Evolutionary conservation across 768 basidiomycete genomes (phyloP).

Genomic region (Rhodotorula paludigena): DNA sequence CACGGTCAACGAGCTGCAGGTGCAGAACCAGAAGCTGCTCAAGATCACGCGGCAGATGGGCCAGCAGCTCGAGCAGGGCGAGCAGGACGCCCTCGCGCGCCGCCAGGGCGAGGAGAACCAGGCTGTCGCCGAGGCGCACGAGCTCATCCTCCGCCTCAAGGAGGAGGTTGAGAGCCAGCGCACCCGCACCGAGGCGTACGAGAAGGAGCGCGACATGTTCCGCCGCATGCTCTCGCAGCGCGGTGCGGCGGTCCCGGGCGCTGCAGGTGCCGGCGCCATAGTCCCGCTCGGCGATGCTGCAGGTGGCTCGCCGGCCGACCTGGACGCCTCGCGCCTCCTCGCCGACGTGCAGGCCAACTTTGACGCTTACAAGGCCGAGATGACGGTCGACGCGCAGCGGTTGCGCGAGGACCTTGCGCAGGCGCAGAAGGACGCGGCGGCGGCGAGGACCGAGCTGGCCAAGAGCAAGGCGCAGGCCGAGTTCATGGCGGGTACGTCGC

Average conservation of each 20-base stretch:
- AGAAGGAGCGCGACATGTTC: slow-evolving; percentile 82
- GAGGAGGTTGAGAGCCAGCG: slow-evolving; percentile 73
- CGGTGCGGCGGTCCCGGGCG: slow-evolving; percentile 50
- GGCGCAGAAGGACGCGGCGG: slow-evolving; percentile 65
- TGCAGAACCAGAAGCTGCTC: slow-evolving; percentile 84
- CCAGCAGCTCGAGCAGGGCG: slow-evolving; percentile 64
- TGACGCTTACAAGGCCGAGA: slow-evolving; percentile 72
- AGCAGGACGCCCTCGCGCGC: slow-evolving; percentile 57
- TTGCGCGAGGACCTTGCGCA: slow-evolving; percentile 64
- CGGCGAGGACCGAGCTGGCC: slow-evolving; percentile 63
- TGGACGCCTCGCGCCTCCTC: slow-evolving; percentile 59
- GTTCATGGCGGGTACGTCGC: slow-evolving; percentile 62
- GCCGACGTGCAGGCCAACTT: slow-evolving; percentile 72
- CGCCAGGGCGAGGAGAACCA: slow-evolving; percentile 48
- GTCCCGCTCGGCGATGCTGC: not conserved
- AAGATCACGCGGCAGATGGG: slow-evolving; percentile 78
- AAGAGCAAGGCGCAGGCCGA: slow-evolving; percentile 80
- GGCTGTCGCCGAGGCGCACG: slow-evolving; percentile 80
- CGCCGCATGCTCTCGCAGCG: slow-evolving; percentile 61
- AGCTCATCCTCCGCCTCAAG: slow-evolving; percentile 72
- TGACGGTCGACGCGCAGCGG: slow-evolving; percentile 67
- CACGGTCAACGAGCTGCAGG: slow-evolving; percentile 71
- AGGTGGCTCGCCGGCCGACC: slow-evolving; percentile 16
- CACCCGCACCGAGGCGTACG: slow-evolving; percentile 69
- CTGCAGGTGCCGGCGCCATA: slow-evolving; percentile 17